phyloP scores from a whole-genome alignment of 2,329 filamentous ascomycete species.

The Alternaria gaisen region DNA sequence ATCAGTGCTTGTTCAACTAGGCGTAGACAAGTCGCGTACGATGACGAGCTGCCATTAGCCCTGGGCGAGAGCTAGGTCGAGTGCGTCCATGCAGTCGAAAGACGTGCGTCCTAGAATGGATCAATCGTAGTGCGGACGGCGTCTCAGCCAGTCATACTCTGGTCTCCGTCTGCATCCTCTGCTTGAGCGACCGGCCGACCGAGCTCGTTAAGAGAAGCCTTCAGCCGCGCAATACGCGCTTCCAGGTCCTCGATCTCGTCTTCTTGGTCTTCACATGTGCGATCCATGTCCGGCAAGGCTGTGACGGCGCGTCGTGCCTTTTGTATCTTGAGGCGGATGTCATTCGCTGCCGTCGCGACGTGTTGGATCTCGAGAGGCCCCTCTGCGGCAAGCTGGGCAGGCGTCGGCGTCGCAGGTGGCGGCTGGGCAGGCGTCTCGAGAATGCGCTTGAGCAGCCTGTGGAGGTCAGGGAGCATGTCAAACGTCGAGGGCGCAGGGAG shows the following conservation, averaged over 20 bases:
- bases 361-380: slow-evolving; percentile 72
- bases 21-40: background rate
- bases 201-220: slow-evolving; percentile 48
- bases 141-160: slow-evolving; percentile 51
- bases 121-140: slow-evolving; percentile 37
- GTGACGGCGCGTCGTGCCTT: slow-evolving; percentile 74
- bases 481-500: slow-evolving; percentile 82
- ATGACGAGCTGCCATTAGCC: slow-evolving; percentile 18
- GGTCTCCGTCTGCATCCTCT: slow-evolving; percentile 35
- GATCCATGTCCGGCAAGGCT: slow-evolving; percentile 73
- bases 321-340: slow-evolving; percentile 83
- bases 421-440: slow-evolving; percentile 58
- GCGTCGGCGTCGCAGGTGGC: slow-evolving; percentile 36
- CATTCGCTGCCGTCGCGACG: slow-evolving; percentile 78
- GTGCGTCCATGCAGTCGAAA: slow-evolving; percentile 43
- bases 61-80: slow-evolving; percentile 34
- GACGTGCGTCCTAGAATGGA: slow-evolving; percentile 35
- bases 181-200: slow-evolving; percentile 32
- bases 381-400: slow-evolving; percentile 37
- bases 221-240: slow-evolving; percentile 69
- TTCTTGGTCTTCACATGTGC: slow-evolving; percentile 73
- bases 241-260: slow-evolving; percentile 74
- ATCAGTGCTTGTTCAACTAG: slow-evolving; percentile 5
- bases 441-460: slow-evolving; percentile 78
- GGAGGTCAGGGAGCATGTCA: slow-evolving; percentile 84